Base-by-base conservation (phyloP, 2,329 filamentous ascomycete genomes). In the Fusarium cicatricum region DNA sequence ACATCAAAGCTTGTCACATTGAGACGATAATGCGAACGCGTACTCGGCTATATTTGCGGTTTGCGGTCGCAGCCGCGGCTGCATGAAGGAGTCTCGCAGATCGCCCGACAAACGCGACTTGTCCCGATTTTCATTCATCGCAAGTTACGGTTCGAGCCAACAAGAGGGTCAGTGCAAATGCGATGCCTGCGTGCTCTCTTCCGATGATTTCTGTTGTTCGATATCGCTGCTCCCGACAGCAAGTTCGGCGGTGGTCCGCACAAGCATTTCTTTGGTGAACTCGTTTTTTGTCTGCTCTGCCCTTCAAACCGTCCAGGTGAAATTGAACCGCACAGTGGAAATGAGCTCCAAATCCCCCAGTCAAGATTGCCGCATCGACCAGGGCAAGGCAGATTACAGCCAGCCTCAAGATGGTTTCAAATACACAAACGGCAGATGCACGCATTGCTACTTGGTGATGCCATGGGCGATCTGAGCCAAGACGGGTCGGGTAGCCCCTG, bases 321-420 rank as follows among this genome's bases (percentile, higher is more conserved):
- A 49, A 41, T 34, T 29, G 46, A 34, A 49, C 46, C 46, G 46
- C 46, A 42, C 46, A 49, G 37, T 37, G 46, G 46, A 49, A 49
- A 49, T 42, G 46, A 49, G 37, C 29, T 26, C 37, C 31, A 31
- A 36, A 16, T 16, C 32, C 45, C 26, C 34, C 45, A n/a, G 11
- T 26, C 16, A 26, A 40, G 45, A 41, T 49, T 33, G 17, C 26
- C 26, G 23, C 14, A 14, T 26, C 26, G 44, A 28, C 46, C 19
- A 26, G 46, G 46, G 37, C 34, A 32, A 19, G 26, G 28, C 19
- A 48, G 40, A 48, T 48, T 26, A 29, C 34, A 39, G 15, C 45
- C 45, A 32, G n/a, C 34, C 40, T 23, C 26, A 40, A 29, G 36
- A 36, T 26, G 34, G 36, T 48, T 48, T 48, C 45, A 48, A 40